These are phyloP conservation scores for Tulasnella sp. DNA, from an alignment of 768 basidiomycete genomes.

Conservation along the genomic window DNA sequence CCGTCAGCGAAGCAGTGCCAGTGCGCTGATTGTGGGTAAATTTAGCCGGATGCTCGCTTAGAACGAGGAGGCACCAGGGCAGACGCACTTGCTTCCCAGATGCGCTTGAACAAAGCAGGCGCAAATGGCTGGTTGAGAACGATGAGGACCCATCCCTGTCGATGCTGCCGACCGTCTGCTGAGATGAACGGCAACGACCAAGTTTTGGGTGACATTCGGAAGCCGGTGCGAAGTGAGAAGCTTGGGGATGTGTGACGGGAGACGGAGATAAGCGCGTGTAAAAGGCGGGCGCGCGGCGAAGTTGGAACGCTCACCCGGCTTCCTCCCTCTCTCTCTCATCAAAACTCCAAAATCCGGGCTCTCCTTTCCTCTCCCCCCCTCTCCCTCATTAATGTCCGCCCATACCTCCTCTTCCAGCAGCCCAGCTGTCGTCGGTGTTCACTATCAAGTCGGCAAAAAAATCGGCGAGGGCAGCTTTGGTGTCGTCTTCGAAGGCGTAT, in stretches of 20 bases:
- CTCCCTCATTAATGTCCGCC: conserved; percentile 21
- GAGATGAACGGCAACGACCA: conserved; percentile 20
- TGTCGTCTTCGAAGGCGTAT: conserved; percentile 49
- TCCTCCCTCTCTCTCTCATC: conserved; percentile 13
- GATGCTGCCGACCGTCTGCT: not conserved
- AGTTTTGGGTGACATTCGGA: not conserved
- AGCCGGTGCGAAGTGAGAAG: conserved; percentile 1
- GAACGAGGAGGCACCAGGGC: conserved; percentile 24
- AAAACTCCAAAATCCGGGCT: not conserved
- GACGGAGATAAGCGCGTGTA: not conserved
- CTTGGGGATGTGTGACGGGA: conserved; percentile 6
- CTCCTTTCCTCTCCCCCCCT: conserved; percentile 14
- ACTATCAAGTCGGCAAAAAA: conserved; percentile 77
- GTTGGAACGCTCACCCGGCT: conserved; percentile 11
- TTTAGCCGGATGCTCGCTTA: not conserved
- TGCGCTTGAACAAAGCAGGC: conserved; percentile 50
- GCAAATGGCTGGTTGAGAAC: conserved; percentile 90
- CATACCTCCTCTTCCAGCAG: conserved; percentile 24
- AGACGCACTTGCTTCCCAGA: conserved; percentile 47
- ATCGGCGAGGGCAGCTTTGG: conserved; percentile 99
- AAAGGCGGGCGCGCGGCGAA: conserved; percentile 1
- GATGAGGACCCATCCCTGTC: conserved; percentile 53
- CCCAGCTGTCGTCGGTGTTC: conserved; percentile 26
- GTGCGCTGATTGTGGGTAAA: conserved; percentile 25
- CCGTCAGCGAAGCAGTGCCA: conserved; percentile 80